Evolutionary conservation across 2,329 filamentous ascomycete genomes (phyloP).

Genomic region (Ceratocystis eucalypticola): DNA sequence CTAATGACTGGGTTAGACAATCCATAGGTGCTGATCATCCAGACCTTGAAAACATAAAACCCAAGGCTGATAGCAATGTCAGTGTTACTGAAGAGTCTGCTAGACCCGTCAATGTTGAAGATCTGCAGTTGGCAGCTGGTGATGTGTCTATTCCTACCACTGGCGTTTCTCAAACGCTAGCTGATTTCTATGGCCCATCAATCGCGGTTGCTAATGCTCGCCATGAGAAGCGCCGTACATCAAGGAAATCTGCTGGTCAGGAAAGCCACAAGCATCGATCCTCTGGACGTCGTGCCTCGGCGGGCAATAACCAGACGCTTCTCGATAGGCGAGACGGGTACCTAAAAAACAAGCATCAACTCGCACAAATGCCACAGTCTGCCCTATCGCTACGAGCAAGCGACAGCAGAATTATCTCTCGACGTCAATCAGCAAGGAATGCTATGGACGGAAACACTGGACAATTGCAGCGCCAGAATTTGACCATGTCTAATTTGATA

Average conservation of each 20-base stretch:
- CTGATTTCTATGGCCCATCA: constrained; percentile 4
- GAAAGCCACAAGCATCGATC: neutral
- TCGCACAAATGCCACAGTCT: constrained; percentile 24
- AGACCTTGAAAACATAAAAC: constrained; percentile 45
- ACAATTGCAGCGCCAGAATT: constrained; percentile 46
- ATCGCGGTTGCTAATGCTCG: neutral
- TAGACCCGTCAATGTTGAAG: constrained; percentile 40
- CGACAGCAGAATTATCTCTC: neutral
- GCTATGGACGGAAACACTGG: constrained; percentile 31
- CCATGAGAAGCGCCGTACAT: neutral
- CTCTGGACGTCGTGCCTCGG: neutral
- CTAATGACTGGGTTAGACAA: constrained; percentile 94
- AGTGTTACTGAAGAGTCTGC: constrained; percentile 20
- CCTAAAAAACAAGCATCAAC: constrained; percentile 37
- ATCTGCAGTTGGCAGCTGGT: constrained; percentile 50
- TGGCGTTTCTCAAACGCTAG: constrained; percentile 20
- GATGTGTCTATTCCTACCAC: constrained; percentile 26
- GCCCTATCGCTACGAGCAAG: neutral
- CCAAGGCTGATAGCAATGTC: constrained; percentile 28
- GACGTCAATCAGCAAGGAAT: neutral
- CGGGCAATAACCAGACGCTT: constrained; percentile 31
- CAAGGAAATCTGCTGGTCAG: neutral
- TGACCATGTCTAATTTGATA: constrained; percentile 27
- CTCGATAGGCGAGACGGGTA: constrained; percentile 43
- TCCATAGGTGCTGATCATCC: constrained; percentile 63